A percentile compares a stretch with the other conserved stretches of the same genome.
Conservation (phyloP, 768 basidiomycete species). For the Xerocomus spinulosus region DNA sequence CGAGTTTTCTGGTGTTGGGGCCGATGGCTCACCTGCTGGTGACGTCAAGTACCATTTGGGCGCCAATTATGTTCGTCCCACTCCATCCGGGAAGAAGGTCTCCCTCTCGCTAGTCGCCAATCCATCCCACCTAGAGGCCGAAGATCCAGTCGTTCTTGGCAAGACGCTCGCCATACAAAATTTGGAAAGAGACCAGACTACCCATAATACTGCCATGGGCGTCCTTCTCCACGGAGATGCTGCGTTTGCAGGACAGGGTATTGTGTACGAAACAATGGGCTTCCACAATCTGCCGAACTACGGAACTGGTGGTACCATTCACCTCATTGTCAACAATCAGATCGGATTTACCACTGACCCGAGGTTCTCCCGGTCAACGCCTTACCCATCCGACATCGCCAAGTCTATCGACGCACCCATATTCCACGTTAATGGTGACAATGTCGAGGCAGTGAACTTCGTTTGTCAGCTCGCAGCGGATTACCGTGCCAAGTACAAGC, state of each 20-base stretch:
- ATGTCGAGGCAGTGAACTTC: slow-evolving; percentile 96
- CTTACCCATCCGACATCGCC: slow-evolving; percentile 97
- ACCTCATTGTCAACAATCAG: slow-evolving; percentile 98
- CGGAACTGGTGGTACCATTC: slow-evolving; percentile 96
- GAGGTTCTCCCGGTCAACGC: slow-evolving; percentile 93
- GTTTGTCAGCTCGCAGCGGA: slow-evolving; percentile 98
- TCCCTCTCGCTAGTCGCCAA: slow-evolving; percentile 97
- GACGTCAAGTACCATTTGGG: slow-evolving; percentile 99
- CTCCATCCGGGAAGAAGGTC: slow-evolving; percentile 97
- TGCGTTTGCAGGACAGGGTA: slow-evolving; percentile 96
- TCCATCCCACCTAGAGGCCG: slow-evolving; percentile 96
- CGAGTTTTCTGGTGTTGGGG: slow-evolving; percentile 81
- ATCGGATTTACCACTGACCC: slow-evolving; percentile 99
- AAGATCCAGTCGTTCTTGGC: slow-evolving; percentile 96
- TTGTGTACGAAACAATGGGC: slow-evolving; percentile 99
- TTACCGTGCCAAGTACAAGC: slow-evolving; percentile 97
- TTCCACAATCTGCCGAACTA: slow-evolving; percentile 94
- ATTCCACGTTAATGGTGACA: slow-evolving; percentile 99
- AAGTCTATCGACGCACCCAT: slow-evolving; percentile 98
- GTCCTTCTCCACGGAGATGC: slow-evolving; percentile 97
- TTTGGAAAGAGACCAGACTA: slow-evolving; percentile 80
- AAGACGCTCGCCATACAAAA: slow-evolving; percentile 98
- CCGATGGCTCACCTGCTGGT: slow-evolving; percentile 79
- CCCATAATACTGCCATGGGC: slow-evolving; percentile 85
- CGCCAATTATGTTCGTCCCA: slow-evolving; percentile 97